These are phyloP conservation scores for Urostyla sp. DNA, from an alignment of 73 alveolate species.

Conservation along the genomic window DNA sequence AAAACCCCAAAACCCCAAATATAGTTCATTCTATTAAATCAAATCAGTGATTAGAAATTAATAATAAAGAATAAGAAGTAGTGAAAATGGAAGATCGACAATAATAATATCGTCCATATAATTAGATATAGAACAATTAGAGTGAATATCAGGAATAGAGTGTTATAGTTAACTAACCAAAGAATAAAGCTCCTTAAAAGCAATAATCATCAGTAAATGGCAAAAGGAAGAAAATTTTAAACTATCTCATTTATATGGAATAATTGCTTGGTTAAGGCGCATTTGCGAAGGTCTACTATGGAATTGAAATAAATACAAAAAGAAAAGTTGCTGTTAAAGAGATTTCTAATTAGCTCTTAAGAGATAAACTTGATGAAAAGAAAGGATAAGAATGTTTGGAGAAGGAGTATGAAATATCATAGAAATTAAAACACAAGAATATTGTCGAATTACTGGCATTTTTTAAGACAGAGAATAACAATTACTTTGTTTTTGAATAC, in stretches of 20 bases:
- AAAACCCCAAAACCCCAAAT: too few species aligned
- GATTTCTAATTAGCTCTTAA: neutral
- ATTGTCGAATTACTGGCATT: slow-evolving; percentile 32
- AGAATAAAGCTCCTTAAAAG: too few species aligned
- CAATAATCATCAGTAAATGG: too few species aligned
- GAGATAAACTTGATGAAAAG: neutral
- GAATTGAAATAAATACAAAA: neutral
- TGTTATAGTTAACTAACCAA: too few species aligned
- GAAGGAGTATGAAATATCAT: neutral
- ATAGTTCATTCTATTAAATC: too few species aligned
- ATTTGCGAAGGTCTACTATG: neutral
- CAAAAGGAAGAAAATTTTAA: neutral
- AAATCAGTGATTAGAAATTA: too few species aligned
- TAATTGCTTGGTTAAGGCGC: slow-evolving; percentile 30
- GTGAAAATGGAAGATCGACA: too few species aligned
- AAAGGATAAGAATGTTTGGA: slow-evolving; percentile 1
- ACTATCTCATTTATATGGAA: neutral
- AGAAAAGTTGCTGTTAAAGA: slow-evolving; percentile 7
- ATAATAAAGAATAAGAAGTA: too few species aligned
- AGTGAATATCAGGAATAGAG: too few species aligned
- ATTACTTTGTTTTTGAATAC: slow-evolving; percentile 51
- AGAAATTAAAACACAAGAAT: slow-evolving; percentile 1
- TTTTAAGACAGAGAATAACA: slow-evolving; percentile 56
- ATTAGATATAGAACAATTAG: too few species aligned
- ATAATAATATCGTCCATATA: too few species aligned